Evolutionary conservation across 2,329 filamentous ascomycete genomes (phyloP), one percentile per base, ranked within the genome.

Genomic region (Boeremia exigua): DNA sequence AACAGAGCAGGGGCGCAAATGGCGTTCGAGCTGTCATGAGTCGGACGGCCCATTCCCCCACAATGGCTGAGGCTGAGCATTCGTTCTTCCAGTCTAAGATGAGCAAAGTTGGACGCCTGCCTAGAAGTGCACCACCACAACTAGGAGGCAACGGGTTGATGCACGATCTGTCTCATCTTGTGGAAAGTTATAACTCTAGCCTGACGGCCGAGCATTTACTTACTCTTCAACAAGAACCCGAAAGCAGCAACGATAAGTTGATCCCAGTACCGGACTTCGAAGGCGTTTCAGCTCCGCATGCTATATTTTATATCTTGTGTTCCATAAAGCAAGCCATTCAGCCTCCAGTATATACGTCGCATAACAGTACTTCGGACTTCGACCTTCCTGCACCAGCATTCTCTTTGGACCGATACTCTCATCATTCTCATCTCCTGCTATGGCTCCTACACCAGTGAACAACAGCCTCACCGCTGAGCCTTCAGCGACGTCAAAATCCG

Each of bases 1-100:
- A 45, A 40, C 56, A 43, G 30, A 28, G 42, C 27, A 30, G 61
- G 57, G 56, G 56, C 59, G 34, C 28, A 44, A 56, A 60, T 60
- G 53, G 60, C 61, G 51, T 48, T 57, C 44, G 40, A 39, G 50
- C 10, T 61, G 36, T 54, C 56, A 48, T 54, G 52, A 52, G 47
- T 53, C 39, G 44, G 51, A 52, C 39, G 49, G 51, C 42, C 50
- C 50, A 59, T 63, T 67, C 61, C 61, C 64, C 63, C 66, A 60
- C 56, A 58, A 40, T 58, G 45, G 55, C 47, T 65, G 66, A 67
- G 67, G 67, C 71, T 73, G 70, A 72, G 70, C 61, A 54, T 45
- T 52, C 45, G 50, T 52, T 29, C 58, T 40, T 36, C 39, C 39
- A 48, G 53, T 61, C 56, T 60, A 56, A 60, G 59, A 58, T 50